Conservation (phyloP, 805 yeast species). For the Kodamaea kakaduensis region DNA sequence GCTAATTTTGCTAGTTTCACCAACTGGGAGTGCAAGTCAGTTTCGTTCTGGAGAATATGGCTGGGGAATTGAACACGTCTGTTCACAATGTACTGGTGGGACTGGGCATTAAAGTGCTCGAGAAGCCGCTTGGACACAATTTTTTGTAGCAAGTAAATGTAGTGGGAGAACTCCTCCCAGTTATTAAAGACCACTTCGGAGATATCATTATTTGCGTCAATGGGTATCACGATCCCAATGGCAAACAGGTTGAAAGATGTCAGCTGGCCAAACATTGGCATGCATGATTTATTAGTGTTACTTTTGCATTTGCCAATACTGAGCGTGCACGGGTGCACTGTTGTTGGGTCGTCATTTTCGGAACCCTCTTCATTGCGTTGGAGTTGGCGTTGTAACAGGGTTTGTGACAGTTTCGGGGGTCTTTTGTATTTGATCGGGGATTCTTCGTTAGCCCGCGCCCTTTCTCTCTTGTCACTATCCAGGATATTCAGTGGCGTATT, state of each 20-base stretch:
- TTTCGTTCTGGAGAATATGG: conserved; percentile 39
- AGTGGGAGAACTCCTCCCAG: conserved; percentile 46
- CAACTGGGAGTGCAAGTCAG: conserved; percentile 39
- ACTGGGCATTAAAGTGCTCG: conserved; percentile 14
- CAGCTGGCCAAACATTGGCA: neutral
- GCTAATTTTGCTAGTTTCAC: conserved; percentile 35
- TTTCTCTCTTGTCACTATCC: too few relatives aligned
- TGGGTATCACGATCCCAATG: conserved; percentile 47
- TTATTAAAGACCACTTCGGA: conserved; percentile 44
- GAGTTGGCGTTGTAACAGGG: too few relatives aligned
- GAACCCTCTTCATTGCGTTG: too few relatives aligned
- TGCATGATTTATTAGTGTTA: neutral
- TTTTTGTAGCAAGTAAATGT: conserved; percentile 36
- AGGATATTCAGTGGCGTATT: too few relatives aligned
- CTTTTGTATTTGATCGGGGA: too few relatives aligned
- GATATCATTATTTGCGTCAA: conserved; percentile 29
- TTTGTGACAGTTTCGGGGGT: too few relatives aligned
- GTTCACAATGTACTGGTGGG: conserved; percentile 25
- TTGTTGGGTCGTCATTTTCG: too few relatives aligned
- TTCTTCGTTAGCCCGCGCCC: too few relatives aligned
- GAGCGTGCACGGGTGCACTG: neutral
- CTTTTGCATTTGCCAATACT: neutral
- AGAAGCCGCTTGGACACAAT: conserved; percentile 36
- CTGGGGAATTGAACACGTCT: conserved; percentile 36
- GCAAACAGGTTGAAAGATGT: conserved; percentile 37